A percentile compares a stretch with the other conserved stretches of the same genome.
Evolutionary conservation across 768 basidiomycete genomes (phyloP).

Genomic region (Russula foetens): DNA sequence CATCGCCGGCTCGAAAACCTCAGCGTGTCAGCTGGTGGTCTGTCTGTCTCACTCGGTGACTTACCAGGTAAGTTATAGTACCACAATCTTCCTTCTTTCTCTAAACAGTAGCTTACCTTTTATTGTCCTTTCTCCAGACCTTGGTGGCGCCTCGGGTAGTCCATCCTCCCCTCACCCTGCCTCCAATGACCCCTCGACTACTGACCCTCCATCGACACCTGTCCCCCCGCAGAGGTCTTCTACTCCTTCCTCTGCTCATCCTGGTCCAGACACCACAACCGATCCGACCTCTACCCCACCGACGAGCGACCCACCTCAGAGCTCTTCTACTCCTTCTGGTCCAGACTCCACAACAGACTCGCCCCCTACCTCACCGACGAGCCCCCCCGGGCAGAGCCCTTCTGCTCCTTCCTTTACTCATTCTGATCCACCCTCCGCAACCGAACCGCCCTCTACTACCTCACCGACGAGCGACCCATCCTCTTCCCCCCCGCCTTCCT

Average conservation of each 20-base stretch:
- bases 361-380: neutral
- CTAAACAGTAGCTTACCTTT: neutral
- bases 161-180: neutral
- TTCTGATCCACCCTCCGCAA: neutral
- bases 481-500: neutral
- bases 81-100: neutral
- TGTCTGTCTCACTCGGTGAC: too few species aligned
- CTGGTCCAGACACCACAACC: too few species aligned
- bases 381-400: neutral
- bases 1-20: neutral
- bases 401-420: neutral
- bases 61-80: neutral
- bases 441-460: neutral
- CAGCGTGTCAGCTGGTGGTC: neutral
- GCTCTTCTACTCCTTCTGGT: constrained; percentile 1
- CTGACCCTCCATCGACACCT: neutral
- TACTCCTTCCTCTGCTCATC: neutral
- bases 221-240: neutral
- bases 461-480: neutral
- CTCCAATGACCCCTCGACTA: neutral
- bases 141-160: neutral
- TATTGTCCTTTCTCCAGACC: neutral
- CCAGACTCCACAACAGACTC: too few species aligned
- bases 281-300: neutral
- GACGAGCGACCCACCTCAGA: neutral